These are phyloP conservation scores for Pythium scleroteichum DNA, from an alignment of 352 stramenopile genomes.

Conservation along the genomic window DNA sequence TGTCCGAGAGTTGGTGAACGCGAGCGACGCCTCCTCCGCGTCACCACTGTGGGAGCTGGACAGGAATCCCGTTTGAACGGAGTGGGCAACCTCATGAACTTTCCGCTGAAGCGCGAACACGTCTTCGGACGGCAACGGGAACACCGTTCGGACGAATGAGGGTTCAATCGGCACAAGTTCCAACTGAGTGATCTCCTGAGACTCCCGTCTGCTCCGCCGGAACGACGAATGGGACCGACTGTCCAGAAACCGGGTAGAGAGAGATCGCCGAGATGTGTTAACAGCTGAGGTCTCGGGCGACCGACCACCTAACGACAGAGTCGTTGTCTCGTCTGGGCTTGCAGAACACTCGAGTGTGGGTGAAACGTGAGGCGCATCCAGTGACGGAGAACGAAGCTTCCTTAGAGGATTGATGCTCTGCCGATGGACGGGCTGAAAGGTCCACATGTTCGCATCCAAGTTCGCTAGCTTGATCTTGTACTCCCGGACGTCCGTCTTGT, in stretches of 20 bases:
- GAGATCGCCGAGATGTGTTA: slow-evolving; percentile 3
- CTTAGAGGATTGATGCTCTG: slow-evolving; percentile 14
- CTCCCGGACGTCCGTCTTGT: slow-evolving; percentile 63
- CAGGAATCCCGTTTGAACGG: slow-evolving; percentile 69
- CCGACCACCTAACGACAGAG: neutral
- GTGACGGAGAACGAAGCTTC: slow-evolving; percentile 12
- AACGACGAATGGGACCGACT: neutral
- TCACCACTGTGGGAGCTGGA: slow-evolving; percentile 55
- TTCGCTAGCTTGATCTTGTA: slow-evolving; percentile 72
- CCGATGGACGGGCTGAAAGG: slow-evolving; percentile 33
- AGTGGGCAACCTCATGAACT: slow-evolving; percentile 72
- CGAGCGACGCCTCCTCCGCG: slow-evolving; percentile 54
- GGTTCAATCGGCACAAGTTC: slow-evolving; percentile 61
- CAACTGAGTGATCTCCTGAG: slow-evolving; percentile 7
- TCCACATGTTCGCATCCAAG: slow-evolving; percentile 78
- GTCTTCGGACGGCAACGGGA: slow-evolving; percentile 69
- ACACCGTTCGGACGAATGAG: slow-evolving; percentile 64
- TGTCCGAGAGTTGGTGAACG: slow-evolving; percentile 71
- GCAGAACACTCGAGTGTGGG: neutral
- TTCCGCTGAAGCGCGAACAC: slow-evolving; percentile 68
- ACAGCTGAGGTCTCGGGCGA: slow-evolving; percentile 3
- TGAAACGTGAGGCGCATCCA: slow-evolving; percentile 3
- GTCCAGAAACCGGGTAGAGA: neutral
- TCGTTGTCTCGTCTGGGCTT: neutral
- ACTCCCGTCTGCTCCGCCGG: slow-evolving; percentile 14